Conservation (phyloP, 345 rosid species). For the Eutrema heterophyllum region DNA sequence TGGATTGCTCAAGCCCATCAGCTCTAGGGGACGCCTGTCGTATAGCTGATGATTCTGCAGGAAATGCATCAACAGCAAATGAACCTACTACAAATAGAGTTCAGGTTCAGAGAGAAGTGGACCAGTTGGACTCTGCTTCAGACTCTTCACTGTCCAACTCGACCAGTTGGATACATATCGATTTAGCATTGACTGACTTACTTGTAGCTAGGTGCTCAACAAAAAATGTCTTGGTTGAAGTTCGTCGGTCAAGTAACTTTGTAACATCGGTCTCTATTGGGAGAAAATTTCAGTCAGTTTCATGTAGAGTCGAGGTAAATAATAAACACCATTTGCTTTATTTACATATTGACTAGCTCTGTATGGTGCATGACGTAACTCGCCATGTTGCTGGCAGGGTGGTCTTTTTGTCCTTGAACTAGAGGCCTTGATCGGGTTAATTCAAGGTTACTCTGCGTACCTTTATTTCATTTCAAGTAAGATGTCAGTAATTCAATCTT, state of each 20-base stretch:
- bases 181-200: conserved; percentile 44
- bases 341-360: conserved; percentile 16
- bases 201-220: conserved; percentile 45
- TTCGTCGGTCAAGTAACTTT: conserved; percentile 53
- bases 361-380: conserved; percentile 13
- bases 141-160: conserved; percentile 29
- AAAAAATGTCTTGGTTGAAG: conserved; percentile 45
- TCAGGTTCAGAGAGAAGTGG: conserved; percentile 34
- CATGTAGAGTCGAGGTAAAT: conserved; percentile 61
- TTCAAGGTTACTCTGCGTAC: conserved; percentile 42
- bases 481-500: conserved; percentile 33
- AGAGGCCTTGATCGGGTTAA: conserved; percentile 44
- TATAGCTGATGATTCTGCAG: conserved; percentile 34
- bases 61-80: conserved; percentile 26
- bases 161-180: conserved; percentile 43
- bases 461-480: conserved; percentile 30
- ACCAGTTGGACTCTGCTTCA: conserved; percentile 41
- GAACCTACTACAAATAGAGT: conserved; percentile 36
- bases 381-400: conserved; percentile 64
- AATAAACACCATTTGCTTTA: conserved; percentile 11
- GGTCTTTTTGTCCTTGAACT: conserved; percentile 64
- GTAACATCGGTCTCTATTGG: conserved; percentile 54
- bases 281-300: conserved; percentile 44
- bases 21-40: conserved; percentile 28
- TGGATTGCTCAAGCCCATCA: conserved; percentile 39